A percentile compares a stretch with the other conserved stretches of the same genome.
These are phyloP conservation scores for Bonia amplexicaulis DNA, from an alignment of 176 grass and related monocot genomes.

Conservation along the genomic window DNA sequence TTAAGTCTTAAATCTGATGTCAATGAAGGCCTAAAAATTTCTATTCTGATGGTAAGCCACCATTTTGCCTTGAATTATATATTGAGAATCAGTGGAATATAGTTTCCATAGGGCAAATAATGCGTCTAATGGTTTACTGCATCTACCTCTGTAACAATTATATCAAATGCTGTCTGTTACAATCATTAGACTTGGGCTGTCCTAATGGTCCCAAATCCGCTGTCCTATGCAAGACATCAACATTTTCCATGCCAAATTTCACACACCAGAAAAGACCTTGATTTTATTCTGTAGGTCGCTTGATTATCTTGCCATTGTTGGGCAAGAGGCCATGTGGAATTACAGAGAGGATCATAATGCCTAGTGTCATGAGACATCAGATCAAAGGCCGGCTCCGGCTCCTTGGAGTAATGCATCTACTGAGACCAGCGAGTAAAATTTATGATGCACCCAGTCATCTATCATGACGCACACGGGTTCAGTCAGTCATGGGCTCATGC, in stretches of 20 bases:
- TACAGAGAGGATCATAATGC: slow-evolving; percentile 16
- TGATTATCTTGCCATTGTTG: slow-evolving; percentile 20
- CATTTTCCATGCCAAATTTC: neutral
- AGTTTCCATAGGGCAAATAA: neutral
- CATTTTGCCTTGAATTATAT: slow-evolving; percentile 3
- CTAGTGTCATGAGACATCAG: slow-evolving; percentile 9
- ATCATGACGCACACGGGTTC: neutral
- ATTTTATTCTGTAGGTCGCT: neutral
- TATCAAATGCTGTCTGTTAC: neutral
- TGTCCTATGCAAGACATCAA: neutral
- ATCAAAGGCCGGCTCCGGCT: slow-evolving; percentile 3
- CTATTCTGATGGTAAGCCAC: neutral
- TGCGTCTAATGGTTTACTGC: neutral
- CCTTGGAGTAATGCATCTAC: neutral
- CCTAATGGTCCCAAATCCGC: slow-evolving; percentile 6
- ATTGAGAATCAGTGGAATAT: neutral
- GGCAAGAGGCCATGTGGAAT: slow-evolving; percentile 19
- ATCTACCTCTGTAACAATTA: neutral
- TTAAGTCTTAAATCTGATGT: neutral
- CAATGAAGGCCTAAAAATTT: neutral
- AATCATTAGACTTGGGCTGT: neutral
- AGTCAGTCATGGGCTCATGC: neutral
- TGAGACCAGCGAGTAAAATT: neutral
- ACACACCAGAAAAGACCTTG: neutral
- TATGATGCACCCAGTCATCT: neutral